Base-by-base conservation (phyloP, 1,284 basidiomycete species). In the Anthracocystis walkeri region DNA sequence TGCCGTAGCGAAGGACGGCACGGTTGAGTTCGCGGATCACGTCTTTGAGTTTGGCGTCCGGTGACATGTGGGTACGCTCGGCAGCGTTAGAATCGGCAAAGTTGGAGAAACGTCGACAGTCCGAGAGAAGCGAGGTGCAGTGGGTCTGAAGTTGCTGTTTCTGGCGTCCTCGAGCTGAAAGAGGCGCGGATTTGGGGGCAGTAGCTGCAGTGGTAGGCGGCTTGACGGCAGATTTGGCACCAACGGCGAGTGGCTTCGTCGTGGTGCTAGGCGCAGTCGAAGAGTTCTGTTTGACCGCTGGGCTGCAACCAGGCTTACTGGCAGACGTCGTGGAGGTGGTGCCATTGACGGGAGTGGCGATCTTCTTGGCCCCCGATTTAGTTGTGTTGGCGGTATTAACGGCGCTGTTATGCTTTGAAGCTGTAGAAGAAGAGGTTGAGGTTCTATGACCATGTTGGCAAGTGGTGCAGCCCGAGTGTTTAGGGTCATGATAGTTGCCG, bases 11-110 rank as follows among this genome's bases (percentile, higher is more conserved):
- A 4, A 72, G 59, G 12, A 63, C 48, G 12, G 64, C 46, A 11
- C 49, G 60, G 16, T 73, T 67, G 46, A 73, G 60, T 3, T 31
- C 41, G n/a, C 45, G 42, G 4, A 72, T 62, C 3, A 53, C 56
- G 11, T 72, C 51, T 7, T 20, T 3, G 20, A 73, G 50, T 2
- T 25, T 18, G 4, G 58, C 20, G 7, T 46, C 25, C 53, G 5
- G 29, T 3, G 67, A 46, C 31, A 70, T 12, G 45, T 57, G 16
- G 11, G 25, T 58, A 2, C 67, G 57, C 29, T 45, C 5, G 6
- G 29, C 54, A 4, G 42, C 38, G 35, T 58, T 65, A n/a, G 67
- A 60, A 18, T 55, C 56, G 35, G 40, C 44, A 5, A 42, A 57
- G 44, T 35, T 56, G 7, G 46, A 1, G 16, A 60, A 57, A 0